Evolutionary conservation across 768 basidiomycete genomes (phyloP).

Genomic region (Podaxis carcinomalis): DNA sequence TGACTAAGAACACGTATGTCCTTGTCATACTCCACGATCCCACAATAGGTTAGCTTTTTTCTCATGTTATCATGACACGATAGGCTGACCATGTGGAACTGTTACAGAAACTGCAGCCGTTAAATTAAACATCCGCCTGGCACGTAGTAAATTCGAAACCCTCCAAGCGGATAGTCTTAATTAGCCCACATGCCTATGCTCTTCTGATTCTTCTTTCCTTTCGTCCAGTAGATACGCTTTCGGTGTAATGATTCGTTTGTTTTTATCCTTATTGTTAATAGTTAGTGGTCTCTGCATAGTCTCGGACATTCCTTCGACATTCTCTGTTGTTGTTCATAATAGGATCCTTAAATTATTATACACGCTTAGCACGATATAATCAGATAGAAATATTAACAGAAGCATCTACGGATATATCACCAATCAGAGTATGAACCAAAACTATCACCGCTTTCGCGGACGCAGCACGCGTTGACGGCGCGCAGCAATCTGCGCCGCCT

Average conservation of each 20-base stretch:
- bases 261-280: slow-evolving; percentile 11
- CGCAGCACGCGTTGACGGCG: not conserved
- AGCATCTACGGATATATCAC: not conserved
- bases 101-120: slow-evolving; percentile 79
- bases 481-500: slow-evolving; percentile 22
- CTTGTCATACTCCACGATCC: slow-evolving; percentile 88
- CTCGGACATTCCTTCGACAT: not conserved
- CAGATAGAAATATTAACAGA: not conserved
- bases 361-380: slow-evolving; percentile 1
- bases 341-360: slow-evolving; percentile 13
- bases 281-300: not conserved
- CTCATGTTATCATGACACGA: not conserved
- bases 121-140: slow-evolving; percentile 83
- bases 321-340: slow-evolving; percentile 1
- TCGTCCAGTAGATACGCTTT: not conserved
- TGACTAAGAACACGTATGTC: slow-evolving; percentile 92
- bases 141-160: slow-evolving; percentile 84
- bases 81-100: not conserved
- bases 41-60: slow-evolving; percentile 61
- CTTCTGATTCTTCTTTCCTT: not conserved
- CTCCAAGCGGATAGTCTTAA: slow-evolving; percentile 69
- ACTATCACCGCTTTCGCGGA: not conserved
- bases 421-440: not conserved
- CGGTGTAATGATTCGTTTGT: not conserved
- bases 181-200: not conserved